Base-by-base conservation (phyloP, 108 stramenopile genomes). In the Seminavis robusta region DNA sequence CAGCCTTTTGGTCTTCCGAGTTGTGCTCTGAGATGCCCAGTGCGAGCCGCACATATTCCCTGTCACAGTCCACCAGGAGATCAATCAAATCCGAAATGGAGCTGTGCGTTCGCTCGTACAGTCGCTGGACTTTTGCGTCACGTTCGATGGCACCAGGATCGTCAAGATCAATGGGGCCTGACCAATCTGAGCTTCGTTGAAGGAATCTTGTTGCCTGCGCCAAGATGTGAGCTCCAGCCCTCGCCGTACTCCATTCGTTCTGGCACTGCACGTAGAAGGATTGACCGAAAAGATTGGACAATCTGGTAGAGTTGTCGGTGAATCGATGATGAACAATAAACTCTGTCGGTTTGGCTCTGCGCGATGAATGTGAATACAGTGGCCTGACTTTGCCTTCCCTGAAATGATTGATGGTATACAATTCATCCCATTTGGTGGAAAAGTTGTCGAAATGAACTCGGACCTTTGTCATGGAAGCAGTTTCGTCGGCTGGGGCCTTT, bases 381-480 rank as follows among this genome's bases (percentile, higher is more conserved):
- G 92, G 88, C 36, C 66, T 71, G 8, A 94, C 81, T 28, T 71
- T 63, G 15, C 86, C 82, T 33, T 80, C 77, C 3, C 44, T 60
- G 71, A 93, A 94, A 51, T 93, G 78, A 2, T 78, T 71, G 15
- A 93, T 80, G 1, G 74, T 60, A 62, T 93, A 97, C 24, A 55
- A 69, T 62, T 95, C 93, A 59, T 97, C 96, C 96, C 95, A 97
- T 66, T 88, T 92, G n/a, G 74, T 48, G 6, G 82, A 71, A 69
- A 90, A 97, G 41, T 83, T 77, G 63, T 98, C 97, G 59, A 97
- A 98, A 74, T 97, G 96, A 31, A 98, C 75, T 36, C 65, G 70
- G 43, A 90, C 85, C 57, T 83, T 84, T 20, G 37, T 74, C 51
- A 45, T 41, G n/a, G 56, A 17, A 26, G 45, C 32, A 33, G 47